Evolutionary conservation across 805 yeast genomes (phyloP).

Genomic region (Wickerhamiella siamensis): DNA sequence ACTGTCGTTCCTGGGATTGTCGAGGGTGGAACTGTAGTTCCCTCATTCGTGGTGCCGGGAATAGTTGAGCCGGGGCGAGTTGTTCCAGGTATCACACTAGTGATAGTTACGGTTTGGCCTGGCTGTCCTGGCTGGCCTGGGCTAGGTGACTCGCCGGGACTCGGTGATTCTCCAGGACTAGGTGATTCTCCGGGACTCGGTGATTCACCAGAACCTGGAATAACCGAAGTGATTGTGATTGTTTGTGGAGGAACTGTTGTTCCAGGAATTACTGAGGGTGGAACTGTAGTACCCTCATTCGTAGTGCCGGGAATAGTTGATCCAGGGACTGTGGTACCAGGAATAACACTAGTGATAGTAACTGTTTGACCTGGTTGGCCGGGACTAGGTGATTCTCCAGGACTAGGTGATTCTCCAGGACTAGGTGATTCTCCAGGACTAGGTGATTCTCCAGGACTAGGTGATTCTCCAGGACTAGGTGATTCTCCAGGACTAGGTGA

Average conservation of each 20-base stretch:
- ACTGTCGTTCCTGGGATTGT: constrained; percentile 13
- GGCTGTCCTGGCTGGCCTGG: not conserved
- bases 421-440: no score
- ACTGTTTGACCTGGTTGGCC: not conserved
- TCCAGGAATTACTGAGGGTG: constrained; percentile 6
- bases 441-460: no score
- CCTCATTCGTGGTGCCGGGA: constrained; percentile 7
- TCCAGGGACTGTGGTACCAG: constrained; percentile 13
- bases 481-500: no score
- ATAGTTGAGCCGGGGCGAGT: constrained; percentile 8
- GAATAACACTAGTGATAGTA: constrained; percentile 7
- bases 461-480: no score
- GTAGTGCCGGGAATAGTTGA: constrained; percentile 11
- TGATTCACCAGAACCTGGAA: constrained; percentile 5
- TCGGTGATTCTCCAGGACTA: not conserved
- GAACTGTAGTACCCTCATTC: constrained; percentile 8
- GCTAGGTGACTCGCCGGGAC: not conserved
- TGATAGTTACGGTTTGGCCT: not conserved
- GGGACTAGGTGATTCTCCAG: no score
- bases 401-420: no score
- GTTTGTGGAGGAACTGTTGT: constrained; percentile 4
- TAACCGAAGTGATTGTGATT: constrained; percentile 1
- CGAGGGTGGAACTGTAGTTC: constrained; percentile 5
- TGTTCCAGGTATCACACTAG: constrained; percentile 8
- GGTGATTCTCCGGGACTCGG: not conserved